These are phyloP conservation scores for Penicillium sp. DNA, from an alignment of 2,329 filamentous ascomycete species.

Conservation along the genomic window DNA sequence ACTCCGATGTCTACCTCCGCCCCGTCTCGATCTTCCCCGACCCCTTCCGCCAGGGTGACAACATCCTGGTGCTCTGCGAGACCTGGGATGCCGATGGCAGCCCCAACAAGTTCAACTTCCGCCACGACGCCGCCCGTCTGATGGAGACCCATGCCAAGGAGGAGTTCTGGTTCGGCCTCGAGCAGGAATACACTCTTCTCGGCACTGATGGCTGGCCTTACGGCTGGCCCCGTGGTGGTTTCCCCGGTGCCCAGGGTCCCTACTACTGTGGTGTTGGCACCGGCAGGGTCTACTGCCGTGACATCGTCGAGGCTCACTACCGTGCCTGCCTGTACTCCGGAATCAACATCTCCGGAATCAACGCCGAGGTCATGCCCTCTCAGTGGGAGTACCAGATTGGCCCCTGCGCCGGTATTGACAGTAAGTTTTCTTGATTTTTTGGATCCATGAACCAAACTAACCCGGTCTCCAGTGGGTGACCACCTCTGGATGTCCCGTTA, in stretches of 20 bases:
- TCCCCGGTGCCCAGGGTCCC: constrained; percentile 88
- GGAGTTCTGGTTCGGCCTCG: constrained; percentile 95
- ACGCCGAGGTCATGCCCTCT: constrained; percentile 97
- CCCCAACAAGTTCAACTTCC: constrained; percentile 98
- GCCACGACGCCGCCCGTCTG: constrained; percentile 85
- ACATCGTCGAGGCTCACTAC: constrained; percentile 96
- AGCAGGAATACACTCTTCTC: constrained; percentile 96
- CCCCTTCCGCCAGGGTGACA: constrained; percentile 85
- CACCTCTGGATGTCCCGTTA: constrained; percentile 94
- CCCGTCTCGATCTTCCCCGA: constrained; percentile 88
- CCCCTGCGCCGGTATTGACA: constrained; percentile 82
- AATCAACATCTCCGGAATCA: constrained; percentile 95
- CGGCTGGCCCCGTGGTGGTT: constrained; percentile 86
- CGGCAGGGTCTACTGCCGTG: constrained; percentile 96
- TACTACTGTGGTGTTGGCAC: constrained; percentile 99
- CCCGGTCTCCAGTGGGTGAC: constrained; percentile 72
- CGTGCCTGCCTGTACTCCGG: constrained; percentile 86
- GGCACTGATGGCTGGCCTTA: constrained; percentile 85
- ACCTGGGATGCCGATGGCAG: constrained; percentile 93
- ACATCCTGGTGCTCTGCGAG: constrained; percentile 92
- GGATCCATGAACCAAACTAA: not conserved
- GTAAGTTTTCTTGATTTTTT: constrained; percentile 55
- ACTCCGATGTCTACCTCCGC: constrained; percentile 97
- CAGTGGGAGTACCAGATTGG: constrained; percentile 99
- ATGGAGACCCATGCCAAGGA: constrained; percentile 85